phyloP scores from a whole-genome alignment of 1,139 yeast species.

The Yamadazyma sp. region DNA sequence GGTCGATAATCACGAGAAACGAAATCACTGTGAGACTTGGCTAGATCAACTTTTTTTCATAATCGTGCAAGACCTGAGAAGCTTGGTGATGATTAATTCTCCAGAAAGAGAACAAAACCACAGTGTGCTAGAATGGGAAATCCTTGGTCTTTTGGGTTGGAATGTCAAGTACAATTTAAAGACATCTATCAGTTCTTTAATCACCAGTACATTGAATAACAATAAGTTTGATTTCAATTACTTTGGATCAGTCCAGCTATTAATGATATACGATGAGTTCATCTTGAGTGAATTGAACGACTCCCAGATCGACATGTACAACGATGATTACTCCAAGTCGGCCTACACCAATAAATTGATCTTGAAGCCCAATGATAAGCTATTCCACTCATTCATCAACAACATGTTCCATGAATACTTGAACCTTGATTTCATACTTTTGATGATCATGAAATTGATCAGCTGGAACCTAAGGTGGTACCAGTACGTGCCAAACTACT shows the following conservation, averaged over 20 bases:
- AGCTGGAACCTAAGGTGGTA: conserved; percentile 48
- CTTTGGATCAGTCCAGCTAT: conserved; percentile 37
- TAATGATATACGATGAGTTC: conserved; percentile 43
- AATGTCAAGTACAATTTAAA: conserved; percentile 38
- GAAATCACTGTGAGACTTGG: conserved; percentile 35
- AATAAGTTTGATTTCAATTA: conserved; percentile 38
- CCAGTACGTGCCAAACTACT: conserved; percentile 34
- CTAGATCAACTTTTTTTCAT: conserved; percentile 39
- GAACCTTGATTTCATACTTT: conserved; percentile 34
- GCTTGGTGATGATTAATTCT: conserved; percentile 27
- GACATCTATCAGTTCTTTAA: conserved; percentile 39
- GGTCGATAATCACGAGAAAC: conserved; percentile 2
- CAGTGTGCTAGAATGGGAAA: conserved; percentile 46
- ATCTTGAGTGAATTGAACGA: conserved; percentile 34
- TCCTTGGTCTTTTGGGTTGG: conserved; percentile 45
- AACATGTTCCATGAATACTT: conserved; percentile 25
- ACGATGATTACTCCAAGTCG: conserved; percentile 30
- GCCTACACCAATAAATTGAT: conserved; percentile 37
- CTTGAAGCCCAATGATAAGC: conserved; percentile 24
- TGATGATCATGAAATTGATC: conserved; percentile 32
- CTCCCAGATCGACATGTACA: conserved; percentile 30
- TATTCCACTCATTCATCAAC: conserved; percentile 25
- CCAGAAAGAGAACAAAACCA: conserved; percentile 31
- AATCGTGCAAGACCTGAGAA: conserved; percentile 39
- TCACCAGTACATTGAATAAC: conserved; percentile 41